A percentile compares a stretch with the other conserved stretches of the same genome.
Evolutionary conservation across 176 grass and related monocot genomes (phyloP).

Genomic region (Raddia distichophylla): DNA sequence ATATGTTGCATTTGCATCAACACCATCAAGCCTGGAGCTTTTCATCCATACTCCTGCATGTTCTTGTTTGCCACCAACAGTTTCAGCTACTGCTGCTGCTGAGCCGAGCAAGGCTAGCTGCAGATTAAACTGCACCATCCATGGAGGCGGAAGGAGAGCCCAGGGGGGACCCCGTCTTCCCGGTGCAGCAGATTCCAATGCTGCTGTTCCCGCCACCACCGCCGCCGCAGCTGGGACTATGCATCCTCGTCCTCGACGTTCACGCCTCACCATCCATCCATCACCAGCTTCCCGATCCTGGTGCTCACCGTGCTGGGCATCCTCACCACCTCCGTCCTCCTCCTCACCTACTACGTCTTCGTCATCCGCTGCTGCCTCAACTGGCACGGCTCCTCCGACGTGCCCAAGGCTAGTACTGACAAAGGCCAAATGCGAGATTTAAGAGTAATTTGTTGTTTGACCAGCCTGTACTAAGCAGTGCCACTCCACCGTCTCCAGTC

Average conservation of each 20-base stretch:
- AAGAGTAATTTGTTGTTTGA: too few species aligned
- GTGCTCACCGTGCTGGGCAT: slow-evolving; percentile 64
- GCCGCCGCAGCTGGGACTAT: not conserved
- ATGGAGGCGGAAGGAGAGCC: slow-evolving; percentile 28
- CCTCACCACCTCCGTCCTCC: slow-evolving; percentile 60
- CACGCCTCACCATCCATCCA: slow-evolving; percentile 2
- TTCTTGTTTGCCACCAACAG: not conserved
- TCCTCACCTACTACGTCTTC: slow-evolving; percentile 89
- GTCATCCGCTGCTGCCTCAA: slow-evolving; percentile 79
- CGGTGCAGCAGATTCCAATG: not conserved
- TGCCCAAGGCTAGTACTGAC: too few species aligned
- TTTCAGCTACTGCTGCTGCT: not conserved
- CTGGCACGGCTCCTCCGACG: slow-evolving; percentile 42
- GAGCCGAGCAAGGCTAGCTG: not conserved
- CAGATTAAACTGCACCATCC: not conserved
- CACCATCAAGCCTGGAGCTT: not conserved
- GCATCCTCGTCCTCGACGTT: not conserved
- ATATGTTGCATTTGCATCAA: slow-evolving; percentile 8
- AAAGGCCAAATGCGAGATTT: too few species aligned
- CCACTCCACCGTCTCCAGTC: too few species aligned
- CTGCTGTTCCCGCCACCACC: slow-evolving; percentile 11
- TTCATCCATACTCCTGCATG: not conserved
- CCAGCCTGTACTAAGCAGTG: too few species aligned
- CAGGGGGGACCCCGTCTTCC: not conserved
- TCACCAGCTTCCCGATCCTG: slow-evolving; percentile 62